Base-by-base conservation (phyloP, 768 basidiomycete genomes). In the Termitomyces sp. region DNA sequence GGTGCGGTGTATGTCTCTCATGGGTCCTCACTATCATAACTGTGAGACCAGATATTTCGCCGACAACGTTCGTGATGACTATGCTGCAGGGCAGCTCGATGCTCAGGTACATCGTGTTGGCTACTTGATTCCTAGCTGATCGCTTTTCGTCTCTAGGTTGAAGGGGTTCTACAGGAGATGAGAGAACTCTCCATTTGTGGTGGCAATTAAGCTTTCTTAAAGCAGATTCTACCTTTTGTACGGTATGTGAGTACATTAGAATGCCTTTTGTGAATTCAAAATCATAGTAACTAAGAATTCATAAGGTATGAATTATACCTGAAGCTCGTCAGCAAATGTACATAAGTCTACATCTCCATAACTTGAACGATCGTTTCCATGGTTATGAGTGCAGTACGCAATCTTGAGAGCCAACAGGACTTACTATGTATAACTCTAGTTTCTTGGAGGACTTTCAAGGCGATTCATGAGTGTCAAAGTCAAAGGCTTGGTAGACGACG, bases 81-180 rank as follows among this genome's bases (percentile, higher is more conserved):
- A 99, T 69, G 96, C 97, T 40, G 92, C 93, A 49, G 97, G 97
- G 7, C 92, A 94, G 73, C 80, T 99, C 56, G 97, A 99, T 73
- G 89, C 92, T 45, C 96, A 98, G 83, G 92, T 89, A 69, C 50
- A 75, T 67, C 29, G 9, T 50, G 12, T 46, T 53, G 9, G 4
- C 4, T 7, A 31, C 40, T 51, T 34, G 10, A 25, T 36, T 57
- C 12, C 20, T 55, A 11, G 14, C 15, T 45, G 29, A 52, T 57
- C 8, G 45, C 14, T 3, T 65, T 56, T 43, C 34, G 51, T 56
- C 20, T 55, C 15, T 60, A 92, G 89, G 94, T 98, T n/a, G 97
- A 98, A 74, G 88, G 87, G 15, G 92, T 95, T n/a, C 77, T 99
- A 51, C 92, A 94, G 69, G 94, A 98, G 76, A 98, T 99, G 95